phyloP scores from a whole-genome alignment of 768 basidiomycete species.

The Amylocystis lapponica region DNA sequence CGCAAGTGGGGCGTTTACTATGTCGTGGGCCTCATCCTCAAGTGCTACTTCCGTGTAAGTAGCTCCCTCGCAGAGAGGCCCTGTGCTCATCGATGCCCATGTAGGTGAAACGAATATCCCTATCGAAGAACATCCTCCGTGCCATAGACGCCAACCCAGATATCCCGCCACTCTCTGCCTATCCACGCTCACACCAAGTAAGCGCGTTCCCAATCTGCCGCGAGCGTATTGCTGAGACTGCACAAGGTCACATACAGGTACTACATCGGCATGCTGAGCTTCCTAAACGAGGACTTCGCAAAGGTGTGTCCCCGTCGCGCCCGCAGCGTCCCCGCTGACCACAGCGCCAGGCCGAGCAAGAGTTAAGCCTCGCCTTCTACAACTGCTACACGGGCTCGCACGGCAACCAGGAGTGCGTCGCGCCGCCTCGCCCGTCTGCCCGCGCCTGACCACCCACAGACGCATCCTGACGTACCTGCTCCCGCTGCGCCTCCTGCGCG shows the following conservation, averaged over 20 bases:
- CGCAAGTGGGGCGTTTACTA: slow-evolving; percentile 93
- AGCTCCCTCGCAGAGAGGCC: not conserved
- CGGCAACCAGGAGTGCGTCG: slow-evolving; percentile 78
- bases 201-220: not conserved
- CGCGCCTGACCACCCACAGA: slow-evolving; percentile 35
- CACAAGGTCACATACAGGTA: slow-evolving; percentile 87
- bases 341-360: slow-evolving; percentile 65
- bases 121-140: slow-evolving; percentile 88
- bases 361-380: slow-evolving; percentile 83
- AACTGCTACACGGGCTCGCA: slow-evolving; percentile 67
- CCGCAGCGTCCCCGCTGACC: not conserved
- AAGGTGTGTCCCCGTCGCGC: slow-evolving; percentile 44
- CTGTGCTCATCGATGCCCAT: not conserved
- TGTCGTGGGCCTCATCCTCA: slow-evolving; percentile 84
- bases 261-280: slow-evolving; percentile 92
- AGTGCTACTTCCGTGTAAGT: slow-evolving; percentile 89
- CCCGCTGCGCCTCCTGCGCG: slow-evolving; percentile 82
- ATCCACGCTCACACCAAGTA: slow-evolving; percentile 85
- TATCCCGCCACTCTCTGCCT: slow-evolving; percentile 69
- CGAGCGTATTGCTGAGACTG: slow-evolving; percentile 5
- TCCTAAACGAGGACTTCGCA: slow-evolving; percentile 86
- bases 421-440: not conserved
- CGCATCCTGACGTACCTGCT: slow-evolving; percentile 89
- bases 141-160: slow-evolving; percentile 84
- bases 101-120: slow-evolving; percentile 80